Conservation (phyloP, 176 grass and related monocot species). For the Avena atlantica region DNA sequence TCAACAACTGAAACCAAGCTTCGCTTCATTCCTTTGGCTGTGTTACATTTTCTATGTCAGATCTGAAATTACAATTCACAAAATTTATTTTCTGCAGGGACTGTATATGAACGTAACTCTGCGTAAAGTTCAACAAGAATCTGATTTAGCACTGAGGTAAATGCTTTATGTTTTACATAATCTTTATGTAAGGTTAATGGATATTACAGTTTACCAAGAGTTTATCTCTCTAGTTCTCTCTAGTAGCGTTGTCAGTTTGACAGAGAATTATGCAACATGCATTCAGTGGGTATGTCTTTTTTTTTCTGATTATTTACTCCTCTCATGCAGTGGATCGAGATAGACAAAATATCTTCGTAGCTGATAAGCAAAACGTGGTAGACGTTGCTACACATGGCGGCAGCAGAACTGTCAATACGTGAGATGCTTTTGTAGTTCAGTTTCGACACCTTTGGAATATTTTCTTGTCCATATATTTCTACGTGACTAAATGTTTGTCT, state of each 20-base stretch:
- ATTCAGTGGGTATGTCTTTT: background rate
- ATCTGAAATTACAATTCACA: conserved; percentile 9
- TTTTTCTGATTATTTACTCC: background rate
- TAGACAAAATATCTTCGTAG: conserved; percentile 23
- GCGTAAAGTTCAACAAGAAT: conserved; percentile 61
- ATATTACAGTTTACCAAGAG: background rate
- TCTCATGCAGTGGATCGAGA: conserved; percentile 21
- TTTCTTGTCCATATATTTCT: background rate
- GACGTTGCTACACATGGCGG: background rate
- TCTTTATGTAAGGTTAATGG: background rate
- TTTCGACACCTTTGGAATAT: background rate
- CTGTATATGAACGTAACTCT: conserved; percentile 77
- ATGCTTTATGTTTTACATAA: background rate
- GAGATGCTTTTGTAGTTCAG: background rate
- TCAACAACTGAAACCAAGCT: background rate
- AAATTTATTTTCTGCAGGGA: conserved; percentile 55
- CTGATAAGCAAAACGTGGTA: background rate
- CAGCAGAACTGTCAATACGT: background rate
- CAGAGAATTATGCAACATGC: background rate
- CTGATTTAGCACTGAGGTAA: conserved; percentile 69
- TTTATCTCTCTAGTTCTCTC: background rate
- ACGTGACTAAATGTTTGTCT: background rate
- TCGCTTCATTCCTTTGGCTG: conserved; percentile 6
- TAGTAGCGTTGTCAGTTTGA: background rate
- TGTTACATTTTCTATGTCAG: background rate